Conservation (phyloP, 495 filamentous ascomycete genomes). For the Glarea lozoyensis region DNA sequence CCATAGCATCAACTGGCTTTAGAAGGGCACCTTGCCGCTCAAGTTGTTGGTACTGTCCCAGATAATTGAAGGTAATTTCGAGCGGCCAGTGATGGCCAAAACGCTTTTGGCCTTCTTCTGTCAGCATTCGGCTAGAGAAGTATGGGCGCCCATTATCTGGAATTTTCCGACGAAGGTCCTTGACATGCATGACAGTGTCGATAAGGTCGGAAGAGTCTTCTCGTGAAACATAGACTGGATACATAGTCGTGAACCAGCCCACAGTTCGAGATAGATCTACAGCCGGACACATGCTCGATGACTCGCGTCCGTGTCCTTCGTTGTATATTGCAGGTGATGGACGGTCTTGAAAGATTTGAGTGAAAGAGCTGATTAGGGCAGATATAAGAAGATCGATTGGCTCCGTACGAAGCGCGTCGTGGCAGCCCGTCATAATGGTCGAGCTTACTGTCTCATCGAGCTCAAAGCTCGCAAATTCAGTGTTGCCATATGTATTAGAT, state of each 20-base stretch:
- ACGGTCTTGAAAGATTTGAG: conserved; percentile 42
- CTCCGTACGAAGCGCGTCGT: conserved; percentile 36
- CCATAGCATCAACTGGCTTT: conserved; percentile 38
- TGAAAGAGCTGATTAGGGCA: conserved; percentile 39
- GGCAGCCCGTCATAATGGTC: conserved; percentile 32
- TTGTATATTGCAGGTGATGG: conserved; percentile 44
- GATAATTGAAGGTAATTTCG: conserved; percentile 65
- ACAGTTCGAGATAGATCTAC: conserved; percentile 50
- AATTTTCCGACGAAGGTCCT: conserved; percentile 36
- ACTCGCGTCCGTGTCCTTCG: conserved; percentile 36
- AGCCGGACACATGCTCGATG: conserved; percentile 21
- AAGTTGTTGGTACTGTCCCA: conserved; percentile 53
- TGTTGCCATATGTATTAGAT: conserved; percentile 36
- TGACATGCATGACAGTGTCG: conserved; percentile 28
- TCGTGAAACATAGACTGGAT: conserved; percentile 29
- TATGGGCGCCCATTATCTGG: conserved; percentile 31
- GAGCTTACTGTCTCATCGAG: conserved; percentile 33
- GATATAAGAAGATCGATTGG: conserved; percentile 39
- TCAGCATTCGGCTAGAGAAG: conserved; percentile 38
- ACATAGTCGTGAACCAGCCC: conserved; percentile 52
- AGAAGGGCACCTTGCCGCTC: conserved; percentile 52
- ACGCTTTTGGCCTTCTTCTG: conserved; percentile 30
- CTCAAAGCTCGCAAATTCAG: conserved; percentile 29
- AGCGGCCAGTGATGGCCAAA: conserved; percentile 47
- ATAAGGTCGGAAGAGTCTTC: neutral